Base-by-base conservation (phyloP, 495 filamentous ascomycete genomes). In the Penicillium desertorum region DNA sequence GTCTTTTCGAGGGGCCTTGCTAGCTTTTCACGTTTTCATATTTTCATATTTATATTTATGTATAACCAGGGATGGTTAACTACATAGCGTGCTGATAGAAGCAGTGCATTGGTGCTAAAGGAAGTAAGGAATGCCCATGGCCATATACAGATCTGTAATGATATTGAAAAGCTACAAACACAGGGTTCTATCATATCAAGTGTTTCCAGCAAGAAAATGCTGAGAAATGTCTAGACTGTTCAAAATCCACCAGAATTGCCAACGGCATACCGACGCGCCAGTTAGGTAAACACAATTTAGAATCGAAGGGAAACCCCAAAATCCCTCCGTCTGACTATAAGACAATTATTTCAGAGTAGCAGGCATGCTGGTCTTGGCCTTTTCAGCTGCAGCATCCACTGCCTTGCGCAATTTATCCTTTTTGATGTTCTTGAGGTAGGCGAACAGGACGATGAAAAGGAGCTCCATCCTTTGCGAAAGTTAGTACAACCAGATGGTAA, bases 381-480 rank as follows among this genome's bases (percentile, higher is more conserved):
- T 69, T 29, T 63, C 59, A 0, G 74, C 73, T 16, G 69, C 74
- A 45, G 54, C 29, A 32, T 80, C 81, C 14, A 84, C 86, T 5
- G 84, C 79, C 68, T 88, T 89, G 56, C 82, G 74, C 36, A 97
- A 77, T 70, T 89, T 86, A 62, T 89, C 78, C 41, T 83, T 81
- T 65, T 83, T 82, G 49, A 97, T 57, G 62, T 85, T 84, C 48
- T 84, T 82, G 57, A 96, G 53, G 64, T 91, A 94, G 56, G 88
- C 83, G 72, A 96, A 92, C 20, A 98, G 82, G 19, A 96, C 71
- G 61, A 98, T 76, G 74, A 97, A 98, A 16, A 90, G 61, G 48
- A 98, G 79, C 74, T 98, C 94, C 79, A 98, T 89, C 55, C 92
- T 95, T 62, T 9, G 49, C 25, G 7, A 43, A 41, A 3, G 56